Evolutionary conservation across 2,329 filamentous ascomycete species (phyloP).

Genomic region (Epichloe coenophiala): DNA sequence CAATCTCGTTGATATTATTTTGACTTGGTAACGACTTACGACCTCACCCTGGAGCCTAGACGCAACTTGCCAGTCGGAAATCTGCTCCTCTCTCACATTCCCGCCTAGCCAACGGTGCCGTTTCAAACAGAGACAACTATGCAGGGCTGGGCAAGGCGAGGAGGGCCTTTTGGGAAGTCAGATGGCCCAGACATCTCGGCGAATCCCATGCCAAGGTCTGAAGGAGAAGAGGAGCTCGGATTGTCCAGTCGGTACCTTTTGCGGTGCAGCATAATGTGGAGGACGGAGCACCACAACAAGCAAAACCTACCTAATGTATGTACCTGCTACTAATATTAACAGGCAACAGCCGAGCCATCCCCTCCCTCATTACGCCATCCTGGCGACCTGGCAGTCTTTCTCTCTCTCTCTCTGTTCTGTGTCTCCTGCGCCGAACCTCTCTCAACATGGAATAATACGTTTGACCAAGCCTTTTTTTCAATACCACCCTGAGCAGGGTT

Average conservation of each 20-base stretch:
- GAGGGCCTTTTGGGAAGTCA: neutral
- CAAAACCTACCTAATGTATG: neutral
- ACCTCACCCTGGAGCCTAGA: neutral
- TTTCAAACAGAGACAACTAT: neutral
- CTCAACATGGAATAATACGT: constrained; percentile 3
- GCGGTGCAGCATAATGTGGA: neutral
- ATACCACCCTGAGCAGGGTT: constrained; percentile 8
- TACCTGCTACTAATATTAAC: neutral
- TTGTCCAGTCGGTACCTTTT: constrained; percentile 5
- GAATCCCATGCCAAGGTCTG: neutral
- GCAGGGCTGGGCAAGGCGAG: too few species aligned
- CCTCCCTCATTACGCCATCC: constrained; percentile 1
- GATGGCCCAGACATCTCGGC: neutral
- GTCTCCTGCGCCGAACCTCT: constrained; percentile 1
- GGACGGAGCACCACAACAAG: neutral
- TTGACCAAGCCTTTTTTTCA: constrained; percentile 6
- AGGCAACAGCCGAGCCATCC: constrained; percentile 3
- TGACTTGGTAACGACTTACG: neutral
- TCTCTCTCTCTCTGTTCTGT: neutral
- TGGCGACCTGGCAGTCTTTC: neutral
- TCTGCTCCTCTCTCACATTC: neutral
- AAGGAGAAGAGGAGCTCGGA: neutral
- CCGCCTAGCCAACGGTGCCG: neutral
- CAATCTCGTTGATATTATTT: neutral
- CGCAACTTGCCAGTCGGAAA: neutral